Evolutionary conservation across 805 yeast species (phyloP), one percentile per base, ranked within the genome.

Genomic region (Saccharomycopsis fodiens): DNA sequence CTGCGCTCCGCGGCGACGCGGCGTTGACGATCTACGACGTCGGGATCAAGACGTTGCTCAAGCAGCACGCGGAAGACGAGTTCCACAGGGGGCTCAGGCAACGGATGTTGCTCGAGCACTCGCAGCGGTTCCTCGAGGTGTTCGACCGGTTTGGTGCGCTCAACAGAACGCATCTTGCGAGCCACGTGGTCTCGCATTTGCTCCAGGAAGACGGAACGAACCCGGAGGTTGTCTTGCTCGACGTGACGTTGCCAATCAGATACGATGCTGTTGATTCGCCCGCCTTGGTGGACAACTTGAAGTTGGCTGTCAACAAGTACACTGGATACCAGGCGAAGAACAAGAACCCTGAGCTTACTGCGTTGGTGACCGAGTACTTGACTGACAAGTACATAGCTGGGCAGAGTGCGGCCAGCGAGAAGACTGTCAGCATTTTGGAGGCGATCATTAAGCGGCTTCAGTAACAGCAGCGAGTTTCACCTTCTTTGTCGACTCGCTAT

Each of bases 1-100:
- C 91, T 5, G 91, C 87, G 0, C 60, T 84, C 47, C 73, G 74
- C 49, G 91, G 93, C 46, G 87, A 82, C 57, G 70, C 84, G 45
- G 84, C 84, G 1, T 61, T 82, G 46, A 73, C 85, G 0, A 72
- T 91, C 52, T 78, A 79, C 68, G 78, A 91, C 68, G 64, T 79
- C 57, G 79, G 80, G 46, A 67, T 79, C 66, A 62, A 78, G 56
- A 66, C 74, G 2, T 54, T 79, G 27, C 45, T 59, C 6, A 44
- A 23, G 60, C 59, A 17, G 54, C 59, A 39, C 41, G 53, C 38
- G 58, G 55, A 37, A 45, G 66, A 8, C 53, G 70, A 57, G 34
- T 42, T 37, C 30, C 3, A 35, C 20, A 47, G 17, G 61, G 59
- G 25, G 60, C 60, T 45, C 54, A 52, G 67, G 43, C 67, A 70